Evolutionary conservation across 176 grass and related monocot species (phyloP).

Genomic region (Poa annua): DNA sequence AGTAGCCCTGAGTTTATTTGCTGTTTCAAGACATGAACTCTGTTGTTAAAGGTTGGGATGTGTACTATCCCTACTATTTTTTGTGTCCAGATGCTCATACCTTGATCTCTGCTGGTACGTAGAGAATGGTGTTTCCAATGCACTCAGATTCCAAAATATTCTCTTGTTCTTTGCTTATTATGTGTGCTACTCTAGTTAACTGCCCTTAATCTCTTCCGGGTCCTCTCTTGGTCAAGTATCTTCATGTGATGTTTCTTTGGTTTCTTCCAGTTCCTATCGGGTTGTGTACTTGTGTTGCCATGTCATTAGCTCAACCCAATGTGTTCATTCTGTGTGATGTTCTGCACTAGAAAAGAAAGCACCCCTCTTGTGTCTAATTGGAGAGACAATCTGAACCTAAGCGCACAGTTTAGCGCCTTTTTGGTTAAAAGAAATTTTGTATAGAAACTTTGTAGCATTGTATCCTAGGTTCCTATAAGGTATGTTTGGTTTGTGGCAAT

Average conservation of each 20-base stretch:
- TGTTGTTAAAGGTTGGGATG: slow-evolving; percentile 8
- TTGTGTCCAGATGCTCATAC: slow-evolving; percentile 50
- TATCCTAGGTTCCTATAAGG: too few species aligned
- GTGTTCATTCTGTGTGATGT: neutral
- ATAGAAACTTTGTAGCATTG: too few species aligned
- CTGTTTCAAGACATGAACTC: slow-evolving; percentile 44
- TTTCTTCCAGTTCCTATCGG: neutral
- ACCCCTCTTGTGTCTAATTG: neutral
- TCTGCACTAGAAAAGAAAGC: neutral
- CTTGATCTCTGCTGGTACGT: slow-evolving; percentile 30
- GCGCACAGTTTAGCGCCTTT: neutral
- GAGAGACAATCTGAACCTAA: neutral
- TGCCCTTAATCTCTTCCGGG: neutral
- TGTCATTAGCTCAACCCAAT: neutral
- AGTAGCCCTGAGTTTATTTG: slow-evolving; percentile 30
- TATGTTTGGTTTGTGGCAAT: too few species aligned
- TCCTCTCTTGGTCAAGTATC: neutral
- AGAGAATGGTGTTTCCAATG: slow-evolving; percentile 42
- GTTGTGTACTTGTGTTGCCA: neutral
- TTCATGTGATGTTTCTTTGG: neutral
- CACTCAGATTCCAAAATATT: slow-evolving; percentile 51
- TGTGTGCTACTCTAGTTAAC: neutral
- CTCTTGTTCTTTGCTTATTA: slow-evolving; percentile 19
- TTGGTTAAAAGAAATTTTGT: neutral
- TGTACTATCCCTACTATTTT: slow-evolving; percentile 38